These are phyloP conservation scores for Diplodia scrobiculata DNA, from an alignment of 2,329 filamentous ascomycete genomes.

Conservation along the genomic window DNA sequence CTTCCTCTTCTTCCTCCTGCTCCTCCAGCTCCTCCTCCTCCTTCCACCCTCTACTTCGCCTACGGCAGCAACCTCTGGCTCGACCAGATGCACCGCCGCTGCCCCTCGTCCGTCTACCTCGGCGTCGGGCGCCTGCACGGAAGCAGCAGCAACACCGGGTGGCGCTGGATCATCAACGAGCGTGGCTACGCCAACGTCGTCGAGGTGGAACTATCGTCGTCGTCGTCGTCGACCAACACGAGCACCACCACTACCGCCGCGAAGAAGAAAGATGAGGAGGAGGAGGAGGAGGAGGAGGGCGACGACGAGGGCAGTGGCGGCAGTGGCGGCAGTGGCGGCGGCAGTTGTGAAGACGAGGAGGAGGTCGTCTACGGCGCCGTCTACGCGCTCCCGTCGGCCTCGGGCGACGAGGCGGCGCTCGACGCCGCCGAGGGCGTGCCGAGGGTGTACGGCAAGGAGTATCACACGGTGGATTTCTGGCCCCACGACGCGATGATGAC, in stretches of 20 bases:
- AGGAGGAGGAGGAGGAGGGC: not conserved
- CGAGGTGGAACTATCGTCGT: slow-evolving; percentile 24
- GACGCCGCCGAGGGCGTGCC: slow-evolving; percentile 64
- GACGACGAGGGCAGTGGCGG: slow-evolving; percentile 39
- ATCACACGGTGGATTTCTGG: slow-evolving; percentile 51
- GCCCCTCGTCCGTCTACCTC: slow-evolving; percentile 57
- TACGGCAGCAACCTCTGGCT: slow-evolving; percentile 71
- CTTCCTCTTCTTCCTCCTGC: slow-evolving; percentile 21
- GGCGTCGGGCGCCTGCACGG: slow-evolving; percentile 58
- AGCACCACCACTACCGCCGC: too few relatives aligned
- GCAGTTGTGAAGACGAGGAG: not conserved
- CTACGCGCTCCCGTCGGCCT: slow-evolving; percentile 34
- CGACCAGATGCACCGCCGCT: slow-evolving; percentile 65
- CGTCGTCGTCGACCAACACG: too few relatives aligned
- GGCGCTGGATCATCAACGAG: slow-evolving; percentile 67
- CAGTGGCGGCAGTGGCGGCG: too few relatives aligned
- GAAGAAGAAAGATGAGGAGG: slow-evolving; percentile 40
- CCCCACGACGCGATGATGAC: slow-evolving; percentile 10
- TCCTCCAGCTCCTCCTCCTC: slow-evolving; percentile 11
- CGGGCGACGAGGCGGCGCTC: slow-evolving; percentile 38
- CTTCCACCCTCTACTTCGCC: slow-evolving; percentile 61
- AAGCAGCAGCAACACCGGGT: slow-evolving; percentile 41
- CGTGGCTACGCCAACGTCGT: slow-evolving; percentile 71
- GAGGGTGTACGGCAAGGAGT: slow-evolving; percentile 60
- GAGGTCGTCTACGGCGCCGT: slow-evolving; percentile 42